Evolutionary conservation across 2,329 filamentous ascomycete species (phyloP), one percentile per base, ranked within the genome.

Genomic region (Penicillium olsonii): DNA sequence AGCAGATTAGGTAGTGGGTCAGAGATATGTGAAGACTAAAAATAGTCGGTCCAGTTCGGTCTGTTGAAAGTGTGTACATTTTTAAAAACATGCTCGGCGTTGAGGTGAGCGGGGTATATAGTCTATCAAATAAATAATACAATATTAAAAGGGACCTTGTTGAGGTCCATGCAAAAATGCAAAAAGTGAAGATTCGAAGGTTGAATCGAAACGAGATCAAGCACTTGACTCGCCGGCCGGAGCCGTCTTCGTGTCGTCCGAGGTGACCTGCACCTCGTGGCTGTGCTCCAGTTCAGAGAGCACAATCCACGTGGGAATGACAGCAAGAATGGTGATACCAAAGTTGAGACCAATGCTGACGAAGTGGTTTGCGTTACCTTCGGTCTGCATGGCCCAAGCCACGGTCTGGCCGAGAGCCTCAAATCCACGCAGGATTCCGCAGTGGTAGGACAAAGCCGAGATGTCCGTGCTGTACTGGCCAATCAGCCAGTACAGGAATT

Each of bases 401-500:
- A 61, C 55, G 20, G 59, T 61, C 31, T 61, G 59, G 27, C 59
- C 59, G 11, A 61, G 42, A 22, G 59, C 59, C 38, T 61, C 59
- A 27, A 61, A 60, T 48, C 59, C 59, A 27, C 59, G 49, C 9
- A 61, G 52, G 19, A 61, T 61, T 46, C 59, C 59, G 22, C 55
- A 59, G 50, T 61, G 59, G 40, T 61, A 61, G 18, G 59, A 61
- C 15, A 61, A 42, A 0, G 59, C 58, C 2, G 59, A 61, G 27
- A 61, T 48, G 15, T 61, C 59, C 10, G 59, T 61, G 42, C 53
- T 61, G 44, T 61, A 61, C 37, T 61, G 59, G 11, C 59, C 59
- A 24, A 61, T 47, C n/a, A 61, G 41, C 59, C 59, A 61, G 57
- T 61, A 61, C 29, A 61, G 57, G 47, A 57, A 61, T 45, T 61